Evolutionary conservation across 805 yeast genomes (phyloP).

Genomic region (Metschnikowia koreensis): DNA sequence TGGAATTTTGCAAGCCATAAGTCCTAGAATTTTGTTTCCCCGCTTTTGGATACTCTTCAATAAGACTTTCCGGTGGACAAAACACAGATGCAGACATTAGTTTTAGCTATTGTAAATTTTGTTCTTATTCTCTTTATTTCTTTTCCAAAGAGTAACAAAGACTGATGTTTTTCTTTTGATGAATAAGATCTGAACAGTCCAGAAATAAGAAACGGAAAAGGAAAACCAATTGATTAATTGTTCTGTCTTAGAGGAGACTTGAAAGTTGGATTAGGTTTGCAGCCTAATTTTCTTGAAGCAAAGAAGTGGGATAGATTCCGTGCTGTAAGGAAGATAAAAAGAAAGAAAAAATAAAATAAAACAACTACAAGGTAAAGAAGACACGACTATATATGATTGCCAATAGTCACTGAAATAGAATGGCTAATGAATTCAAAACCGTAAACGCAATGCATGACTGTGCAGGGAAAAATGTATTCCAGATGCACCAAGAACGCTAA

Average conservation of each 20-base stretch:
- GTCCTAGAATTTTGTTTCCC: not conserved
- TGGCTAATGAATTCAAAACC: not conserved
- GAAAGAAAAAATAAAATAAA: not conserved
- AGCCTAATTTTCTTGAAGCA: too few relatives aligned
- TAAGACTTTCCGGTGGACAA: constrained; percentile 2
- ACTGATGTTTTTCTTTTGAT: not conserved
- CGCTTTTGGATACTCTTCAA: constrained; percentile 6
- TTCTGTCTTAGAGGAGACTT: not conserved
- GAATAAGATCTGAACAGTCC: not conserved
- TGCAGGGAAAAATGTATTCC: constrained; percentile 10
- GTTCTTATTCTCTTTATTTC: not conserved
- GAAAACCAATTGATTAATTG: not conserved
- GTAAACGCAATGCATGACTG: constrained; percentile 10
- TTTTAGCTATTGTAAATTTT: not conserved
- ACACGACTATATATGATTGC: constrained; percentile 8
- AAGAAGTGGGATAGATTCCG: too few relatives aligned
- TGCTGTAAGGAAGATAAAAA: not conserved
- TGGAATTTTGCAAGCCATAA: not conserved
- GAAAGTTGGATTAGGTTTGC: too few relatives aligned
- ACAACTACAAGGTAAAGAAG: constrained; percentile 1
- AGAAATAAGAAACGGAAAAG: not conserved
- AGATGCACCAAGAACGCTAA: constrained; percentile 9
- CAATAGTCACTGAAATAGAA: constrained; percentile 5
- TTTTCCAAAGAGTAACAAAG: not conserved
- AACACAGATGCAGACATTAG: constrained; percentile 6